These are phyloP conservation scores for Hygrophila difformis DNA, from an alignment of 257 asterid species.

Conservation along the genomic window DNA sequence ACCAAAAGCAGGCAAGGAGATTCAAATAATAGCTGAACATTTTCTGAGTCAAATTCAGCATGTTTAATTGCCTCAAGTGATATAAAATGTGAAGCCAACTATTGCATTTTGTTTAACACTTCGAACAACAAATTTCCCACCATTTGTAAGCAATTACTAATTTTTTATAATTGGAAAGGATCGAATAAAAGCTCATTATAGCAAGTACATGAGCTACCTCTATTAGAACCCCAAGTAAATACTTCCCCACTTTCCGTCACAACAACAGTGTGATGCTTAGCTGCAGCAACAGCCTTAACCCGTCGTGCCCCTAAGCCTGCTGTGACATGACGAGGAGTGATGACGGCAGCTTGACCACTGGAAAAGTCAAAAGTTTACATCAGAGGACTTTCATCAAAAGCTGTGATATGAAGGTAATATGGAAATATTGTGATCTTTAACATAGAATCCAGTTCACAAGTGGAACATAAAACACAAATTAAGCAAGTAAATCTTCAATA, in stretches of 20 bases:
- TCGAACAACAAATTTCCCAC: conserved; percentile 4
- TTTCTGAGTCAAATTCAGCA: conserved; percentile 1
- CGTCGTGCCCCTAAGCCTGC: conserved; percentile 90
- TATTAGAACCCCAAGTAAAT: conserved; percentile 97
- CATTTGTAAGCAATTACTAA: conserved; percentile 5
- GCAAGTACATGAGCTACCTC: conserved; percentile 45
- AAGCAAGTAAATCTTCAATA: background rate
- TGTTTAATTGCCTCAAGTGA: background rate
- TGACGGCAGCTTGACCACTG: conserved; percentile 99
- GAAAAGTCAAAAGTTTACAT: conserved; percentile 19
- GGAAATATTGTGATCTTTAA: conserved; percentile 1
- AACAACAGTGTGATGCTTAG: conserved; percentile 96
- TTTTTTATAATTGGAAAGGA: background rate
- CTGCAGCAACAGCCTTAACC: conserved; percentile 89
- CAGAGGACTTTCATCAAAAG: background rate
- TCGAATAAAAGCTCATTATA: background rate
- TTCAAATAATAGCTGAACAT: conserved; percentile 11
- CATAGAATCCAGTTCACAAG: background rate
- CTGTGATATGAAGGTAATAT: background rate
- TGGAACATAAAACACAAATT: background rate
- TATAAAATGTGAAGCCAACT: conserved; percentile 7
- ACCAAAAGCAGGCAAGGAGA: conserved; percentile 7
- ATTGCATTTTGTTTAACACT: conserved; percentile 2
- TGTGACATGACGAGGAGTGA: conserved; percentile 91
- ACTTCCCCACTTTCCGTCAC: conserved; percentile 94